Evolutionary conservation across 2,329 filamentous ascomycete genomes (phyloP), one percentile per base, ranked within the genome.

Genomic region (Phaeosphaeriaceae sp.): DNA sequence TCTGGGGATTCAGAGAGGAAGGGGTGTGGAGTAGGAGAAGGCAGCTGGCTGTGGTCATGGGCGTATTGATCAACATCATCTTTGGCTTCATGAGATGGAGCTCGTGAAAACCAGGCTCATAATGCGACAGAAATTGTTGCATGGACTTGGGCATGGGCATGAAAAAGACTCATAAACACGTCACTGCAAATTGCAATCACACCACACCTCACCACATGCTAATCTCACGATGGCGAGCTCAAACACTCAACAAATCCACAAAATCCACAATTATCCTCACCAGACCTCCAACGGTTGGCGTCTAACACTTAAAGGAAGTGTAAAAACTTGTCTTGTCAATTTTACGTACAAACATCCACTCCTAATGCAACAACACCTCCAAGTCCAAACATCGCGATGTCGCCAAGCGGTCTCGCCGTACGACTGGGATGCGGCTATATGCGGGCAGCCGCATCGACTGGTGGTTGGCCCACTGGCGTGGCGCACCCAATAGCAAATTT

Each of bases 1-100:
- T 88, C 43, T 97, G 92, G 91, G 77, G 95, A 41, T 82, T 93
- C 58, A 81, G 92, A 51, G 90, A 96, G 72, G 89, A 94, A 49
- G 92, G 90, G 1, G 86, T 97, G 51, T 96, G 92, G 85, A 89
- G 87, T 52, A 85, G 88, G 66, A 81, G 92, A 64, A 89, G 91
- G 79, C 87, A 92, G 70, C 84, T 96, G 63, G 93, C 93, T 61
- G 90, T 97, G 13, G 85, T 89, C 42, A 87, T 92, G 36, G 94
- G 94, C 0, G 85, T 97, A 16, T 72, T 92, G 52, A 80, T 97
- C 32, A 94, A 93, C 74, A 71, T 91, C 36, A 81, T 82, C 3
- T 89, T 95, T 75, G 90, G 91, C 9, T 81, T 89, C 46, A 80
- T 93, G 67, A 79, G 81, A 53, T 77, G 84, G 60, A 79, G 82